Percentiles rank a stretch among this genome's conserved stretches.
Evolutionary conservation across 768 basidiomycete genomes (phyloP).

Genomic region (Phlegmacium glaucopus): DNA sequence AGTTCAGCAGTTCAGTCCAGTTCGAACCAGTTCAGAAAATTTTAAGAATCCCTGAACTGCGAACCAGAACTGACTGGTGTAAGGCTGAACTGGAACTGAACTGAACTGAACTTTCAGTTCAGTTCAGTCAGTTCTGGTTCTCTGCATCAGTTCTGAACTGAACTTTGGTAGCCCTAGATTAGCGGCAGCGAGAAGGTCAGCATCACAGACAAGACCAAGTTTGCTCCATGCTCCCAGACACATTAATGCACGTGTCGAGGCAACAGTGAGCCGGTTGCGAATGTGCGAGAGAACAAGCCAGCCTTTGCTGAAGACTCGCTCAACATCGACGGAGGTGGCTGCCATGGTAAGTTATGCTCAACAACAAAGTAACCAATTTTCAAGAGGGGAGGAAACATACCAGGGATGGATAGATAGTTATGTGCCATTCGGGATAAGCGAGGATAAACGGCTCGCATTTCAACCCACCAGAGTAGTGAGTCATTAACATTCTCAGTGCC

Average conservation of each 20-base stretch:
- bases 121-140: too few relatives aligned
- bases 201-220: constrained; percentile 15
- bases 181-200: constrained; percentile 17
- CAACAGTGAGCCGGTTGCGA: constrained; percentile 17
- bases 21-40: too few relatives aligned
- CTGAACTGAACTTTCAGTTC: too few relatives aligned
- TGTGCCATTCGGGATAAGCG: constrained; percentile 26
- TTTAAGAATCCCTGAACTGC: too few relatives aligned
- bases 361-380: too few relatives aligned
- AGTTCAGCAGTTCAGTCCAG: too few relatives aligned
- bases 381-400: constrained; percentile 19
- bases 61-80: too few relatives aligned
- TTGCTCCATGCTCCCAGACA: constrained; percentile 23
- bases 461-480: constrained; percentile 25
- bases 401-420: constrained; percentile 27
- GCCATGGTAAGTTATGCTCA: background rate
- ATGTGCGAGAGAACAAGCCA: constrained; percentile 21
- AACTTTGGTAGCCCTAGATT: too few relatives aligned
- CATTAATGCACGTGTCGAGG: constrained; percentile 19
- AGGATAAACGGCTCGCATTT: constrained; percentile 16
- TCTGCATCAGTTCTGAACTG: too few relatives aligned
- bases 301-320: constrained; percentile 26
- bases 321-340: constrained; percentile 27
- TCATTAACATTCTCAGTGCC: constrained; percentile 15
- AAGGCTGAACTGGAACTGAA: too few relatives aligned